phyloP scores from a whole-genome alignment of 2,329 filamentous ascomycete genomes.

The Cladosporium sphaerospermum region DNA sequence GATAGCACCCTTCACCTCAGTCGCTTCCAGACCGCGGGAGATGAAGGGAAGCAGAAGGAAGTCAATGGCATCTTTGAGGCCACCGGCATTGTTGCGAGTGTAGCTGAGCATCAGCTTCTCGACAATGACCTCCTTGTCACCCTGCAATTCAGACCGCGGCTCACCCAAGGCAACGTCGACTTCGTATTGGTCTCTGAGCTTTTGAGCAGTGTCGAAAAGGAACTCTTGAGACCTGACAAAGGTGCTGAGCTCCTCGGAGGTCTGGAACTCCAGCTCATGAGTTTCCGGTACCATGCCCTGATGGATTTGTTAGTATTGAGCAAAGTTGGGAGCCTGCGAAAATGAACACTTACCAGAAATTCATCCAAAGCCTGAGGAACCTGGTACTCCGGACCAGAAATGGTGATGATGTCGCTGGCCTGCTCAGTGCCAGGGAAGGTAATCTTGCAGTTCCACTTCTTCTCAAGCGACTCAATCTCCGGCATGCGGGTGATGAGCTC shows the following conservation, averaged over 20 bases:
- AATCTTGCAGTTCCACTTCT: constrained; percentile 99
- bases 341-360: constrained; percentile 57
- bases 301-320: neutral
- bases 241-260: constrained; percentile 67
- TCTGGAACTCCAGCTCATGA: constrained; percentile 81
- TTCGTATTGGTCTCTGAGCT: constrained; percentile 85
- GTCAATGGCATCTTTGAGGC: constrained; percentile 91
- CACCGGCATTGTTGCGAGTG: constrained; percentile 94
- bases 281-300: constrained; percentile 95
- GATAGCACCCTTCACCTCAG: constrained; percentile 85
- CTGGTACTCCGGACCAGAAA: constrained; percentile 96
- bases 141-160: constrained; percentile 37
- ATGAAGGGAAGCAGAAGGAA: constrained; percentile 83
- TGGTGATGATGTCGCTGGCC: constrained; percentile 90
- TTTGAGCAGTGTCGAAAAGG: constrained; percentile 68
- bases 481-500: constrained; percentile 82
- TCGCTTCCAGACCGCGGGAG: constrained; percentile 79
- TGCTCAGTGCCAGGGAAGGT: constrained; percentile 96
- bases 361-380: constrained; percentile 95
- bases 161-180: constrained; percentile 72
- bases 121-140: constrained; percentile 36
- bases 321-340: too few species aligned
- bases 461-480: constrained; percentile 91
- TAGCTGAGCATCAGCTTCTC: constrained; percentile 54
- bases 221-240: constrained; percentile 81